phyloP scores from a whole-genome alignment of 192 early-diverging fungal species.

The Phycomyces blakesleeanus region DNA sequence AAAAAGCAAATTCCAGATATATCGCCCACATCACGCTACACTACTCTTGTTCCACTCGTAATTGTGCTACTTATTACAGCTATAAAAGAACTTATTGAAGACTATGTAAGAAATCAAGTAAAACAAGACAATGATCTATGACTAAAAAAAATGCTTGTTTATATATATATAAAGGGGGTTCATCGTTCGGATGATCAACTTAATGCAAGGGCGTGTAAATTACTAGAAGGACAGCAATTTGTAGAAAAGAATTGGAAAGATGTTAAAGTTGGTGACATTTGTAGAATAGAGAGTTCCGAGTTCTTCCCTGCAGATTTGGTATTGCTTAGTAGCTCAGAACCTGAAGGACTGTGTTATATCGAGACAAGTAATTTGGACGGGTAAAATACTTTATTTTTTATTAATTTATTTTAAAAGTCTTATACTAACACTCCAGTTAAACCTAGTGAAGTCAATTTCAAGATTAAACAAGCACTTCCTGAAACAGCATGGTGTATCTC shows the following conservation, averaged over 20 bases:
- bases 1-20: slow-evolving; percentile 91
- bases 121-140: too few relatives aligned
- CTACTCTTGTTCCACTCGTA: slow-evolving; percentile 71
- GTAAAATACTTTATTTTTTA: slow-evolving; percentile 33
- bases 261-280: slow-evolving; percentile 89
- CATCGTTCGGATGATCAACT: slow-evolving; percentile 73
- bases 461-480: slow-evolving; percentile 90
- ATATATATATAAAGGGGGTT: slow-evolving; percentile 17
- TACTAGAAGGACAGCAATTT: slow-evolving; percentile 62
- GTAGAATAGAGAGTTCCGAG: slow-evolving; percentile 83
- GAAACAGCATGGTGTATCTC: slow-evolving; percentile 77
- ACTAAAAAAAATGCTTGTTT: neutral
- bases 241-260: slow-evolving; percentile 75
- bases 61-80: slow-evolving; percentile 83
- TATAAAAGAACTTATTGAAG: slow-evolving; percentile 87
- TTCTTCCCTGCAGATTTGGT: slow-evolving; percentile 92
- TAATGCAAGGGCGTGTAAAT: slow-evolving; percentile 62
- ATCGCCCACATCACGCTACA: slow-evolving; percentile 85
- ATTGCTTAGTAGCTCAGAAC: slow-evolving; percentile 86
- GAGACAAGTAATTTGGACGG: slow-evolving; percentile 98
- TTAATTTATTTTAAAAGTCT: neutral
- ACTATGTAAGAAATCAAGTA: slow-evolving; percentile 44
- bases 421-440: neutral
- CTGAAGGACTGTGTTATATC: slow-evolving; percentile 95
- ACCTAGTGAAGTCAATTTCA: slow-evolving; percentile 90